Evolutionary conservation across 179 eudicot genomes (phyloP), one percentile per base, ranked within the genome.

Genomic region (Silene vulgaris): DNA sequence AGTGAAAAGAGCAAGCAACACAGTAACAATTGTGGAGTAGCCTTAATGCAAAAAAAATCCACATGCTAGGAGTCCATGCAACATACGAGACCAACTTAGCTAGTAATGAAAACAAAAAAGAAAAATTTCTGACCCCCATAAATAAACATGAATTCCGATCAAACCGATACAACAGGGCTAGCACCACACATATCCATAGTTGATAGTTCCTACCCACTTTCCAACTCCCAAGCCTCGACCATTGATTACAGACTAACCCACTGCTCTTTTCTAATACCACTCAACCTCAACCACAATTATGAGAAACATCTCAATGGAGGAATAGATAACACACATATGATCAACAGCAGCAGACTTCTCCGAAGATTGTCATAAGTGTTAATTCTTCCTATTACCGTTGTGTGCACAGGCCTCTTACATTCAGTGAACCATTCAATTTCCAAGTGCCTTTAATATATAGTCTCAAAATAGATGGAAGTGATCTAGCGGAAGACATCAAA

Each of bases 211-310:
- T 59, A n/a, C 23, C 19, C 23, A 17, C 23, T n/a, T n/a, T 59
- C 23, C 5, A n/a, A 59, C 64, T 17, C 26, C 64, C 23, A 17
- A 17, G 64, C 21, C 64, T 60, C 11, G 21, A 60, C 64, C 64
- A 60, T 3, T 14, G 7, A 60, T n/a, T n/a, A 6, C 5, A 8
- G 20, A n/a, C 21, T n/a, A 21, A 59, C 64, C 64, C 64, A 60
- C 23, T n/a, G 64, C 19, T 60, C 64, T 0, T 60, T 8, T 17
- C 11, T 7, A 19, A 60, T 17, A 60, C 11, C 28, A 4, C 8
- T 56, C 61, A 56, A 56, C 61, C n/a, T 56, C 17, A 56, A 56
- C 61, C 61, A 14, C 65, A 61, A 61, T 61, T 21, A 61, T 64
- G 68, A 64, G 37, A 16, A 4, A 60, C 64, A 60, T 20, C 26